Evolutionary conservation across 352 stramenopile genomes (phyloP).

Genomic region (Globisporangium nodosum): DNA sequence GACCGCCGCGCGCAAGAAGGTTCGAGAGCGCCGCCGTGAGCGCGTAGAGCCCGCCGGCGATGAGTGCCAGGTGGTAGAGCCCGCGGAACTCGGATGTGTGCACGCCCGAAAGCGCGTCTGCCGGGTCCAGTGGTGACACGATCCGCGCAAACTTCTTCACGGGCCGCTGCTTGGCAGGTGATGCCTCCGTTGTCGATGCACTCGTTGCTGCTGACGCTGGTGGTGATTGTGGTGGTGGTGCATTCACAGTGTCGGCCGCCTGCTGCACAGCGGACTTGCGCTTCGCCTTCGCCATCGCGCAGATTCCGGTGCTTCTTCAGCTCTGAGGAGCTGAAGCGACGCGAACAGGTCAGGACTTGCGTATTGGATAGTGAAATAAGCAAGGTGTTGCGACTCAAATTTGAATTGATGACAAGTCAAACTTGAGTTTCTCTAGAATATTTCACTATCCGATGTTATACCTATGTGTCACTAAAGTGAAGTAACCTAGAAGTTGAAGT

Average conservation of each 20-base stretch:
- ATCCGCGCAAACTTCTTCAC: conserved; percentile 59
- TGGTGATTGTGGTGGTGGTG: not conserved
- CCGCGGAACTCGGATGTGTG: conserved; percentile 73
- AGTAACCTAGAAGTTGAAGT: too few relatives aligned
- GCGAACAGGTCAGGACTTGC: not conserved
- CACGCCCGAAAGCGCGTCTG: conserved; percentile 57
- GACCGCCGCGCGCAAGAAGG: conserved; percentile 35
- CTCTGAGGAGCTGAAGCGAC: not conserved
- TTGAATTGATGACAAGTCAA: too few relatives aligned
- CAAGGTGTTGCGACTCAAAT: not conserved
- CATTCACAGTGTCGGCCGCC: not conserved
- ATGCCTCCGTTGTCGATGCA: not conserved
- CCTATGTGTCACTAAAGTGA: too few relatives aligned
- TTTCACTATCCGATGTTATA: too few relatives aligned
- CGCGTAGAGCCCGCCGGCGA: conserved; percentile 56
- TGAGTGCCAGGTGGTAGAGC: conserved; percentile 73
- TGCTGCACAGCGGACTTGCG: conserved; percentile 6
- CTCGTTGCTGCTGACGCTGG: not conserved
- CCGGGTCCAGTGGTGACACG: conserved; percentile 62
- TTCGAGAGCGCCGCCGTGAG: conserved; percentile 57
- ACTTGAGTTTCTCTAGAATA: too few relatives aligned
- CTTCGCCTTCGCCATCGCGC: conserved; percentile 8
- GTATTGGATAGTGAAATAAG: not conserved
- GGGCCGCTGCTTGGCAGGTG: conserved; percentile 9
- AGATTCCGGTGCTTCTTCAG: not conserved